phyloP scores from a whole-genome alignment of 345 rosid genomes.

The Schrenkiella parvula region DNA sequence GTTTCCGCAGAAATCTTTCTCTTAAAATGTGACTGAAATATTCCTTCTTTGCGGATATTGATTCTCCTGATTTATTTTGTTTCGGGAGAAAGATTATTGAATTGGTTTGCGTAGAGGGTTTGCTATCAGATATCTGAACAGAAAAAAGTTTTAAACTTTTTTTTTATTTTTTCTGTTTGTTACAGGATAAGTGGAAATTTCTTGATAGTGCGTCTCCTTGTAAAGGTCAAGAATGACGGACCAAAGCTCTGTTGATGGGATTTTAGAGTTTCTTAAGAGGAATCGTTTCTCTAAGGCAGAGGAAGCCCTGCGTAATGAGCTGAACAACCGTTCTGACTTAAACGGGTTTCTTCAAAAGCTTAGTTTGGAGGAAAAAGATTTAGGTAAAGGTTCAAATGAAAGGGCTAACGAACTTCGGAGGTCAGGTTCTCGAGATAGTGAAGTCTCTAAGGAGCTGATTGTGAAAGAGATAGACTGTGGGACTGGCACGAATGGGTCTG shows the following conservation, averaged over 20 bases:
- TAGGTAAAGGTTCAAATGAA: slow-evolving; percentile 36
- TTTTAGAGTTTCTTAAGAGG: slow-evolving; percentile 72
- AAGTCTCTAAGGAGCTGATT: slow-evolving; percentile 71
- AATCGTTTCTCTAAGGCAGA: slow-evolving; percentile 87
- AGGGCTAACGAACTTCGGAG: slow-evolving; percentile 33
- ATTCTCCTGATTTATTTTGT: neutral
- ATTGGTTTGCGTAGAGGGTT: neutral
- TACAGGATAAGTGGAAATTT: slow-evolving; percentile 39
- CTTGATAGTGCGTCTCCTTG: slow-evolving; percentile 25
- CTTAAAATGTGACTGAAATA: slow-evolving; percentile 14
- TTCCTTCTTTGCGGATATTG: neutral
- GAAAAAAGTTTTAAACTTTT: neutral
- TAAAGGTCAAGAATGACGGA: slow-evolving; percentile 58
- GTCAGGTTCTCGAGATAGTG: slow-evolving; percentile 45
- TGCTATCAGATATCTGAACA: neutral
- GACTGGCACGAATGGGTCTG: slow-evolving; percentile 56
- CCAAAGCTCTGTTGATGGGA: slow-evolving; percentile 58
- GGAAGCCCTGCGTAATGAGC: slow-evolving; percentile 91
- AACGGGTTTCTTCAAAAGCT: slow-evolving; percentile 70
- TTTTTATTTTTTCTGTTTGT: neutral
- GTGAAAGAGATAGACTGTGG: slow-evolving; percentile 91
- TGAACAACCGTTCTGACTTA: slow-evolving; percentile 59
- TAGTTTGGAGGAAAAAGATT: slow-evolving; percentile 48
- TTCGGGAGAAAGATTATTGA: neutral
- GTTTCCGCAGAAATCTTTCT: neutral